Percentiles rank a stretch among this genome's conserved stretches.
Conservation (phyloP, 495 filamentous ascomycete species). For the Aspergillus coremiiformis region DNA sequence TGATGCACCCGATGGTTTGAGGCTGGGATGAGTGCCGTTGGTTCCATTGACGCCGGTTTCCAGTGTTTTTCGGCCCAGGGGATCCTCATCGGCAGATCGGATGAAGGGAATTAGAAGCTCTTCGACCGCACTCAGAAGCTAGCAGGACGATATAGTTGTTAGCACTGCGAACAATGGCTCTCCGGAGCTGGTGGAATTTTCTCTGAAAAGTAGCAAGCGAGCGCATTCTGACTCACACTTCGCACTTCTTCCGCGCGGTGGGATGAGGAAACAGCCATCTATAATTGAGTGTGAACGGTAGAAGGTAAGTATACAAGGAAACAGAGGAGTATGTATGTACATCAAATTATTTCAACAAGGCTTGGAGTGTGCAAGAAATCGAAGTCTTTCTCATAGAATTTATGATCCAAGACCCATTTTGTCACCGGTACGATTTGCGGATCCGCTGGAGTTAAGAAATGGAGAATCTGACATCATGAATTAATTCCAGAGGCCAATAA, state of each 20-base stretch:
- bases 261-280: constrained; percentile 21
- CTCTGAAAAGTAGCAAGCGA: neutral
- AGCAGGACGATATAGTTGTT: neutral
- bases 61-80: constrained; percentile 36
- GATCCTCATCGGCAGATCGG: constrained; percentile 60
- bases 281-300: neutral
- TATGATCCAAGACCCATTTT: neutral
- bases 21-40: constrained; percentile 30
- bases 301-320: neutral
- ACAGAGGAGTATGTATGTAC: neutral
- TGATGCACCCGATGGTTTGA: constrained; percentile 44
- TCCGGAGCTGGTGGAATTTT: neutral
- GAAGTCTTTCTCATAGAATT: neutral
- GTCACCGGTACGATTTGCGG: constrained; percentile 9
- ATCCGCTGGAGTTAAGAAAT: constrained; percentile 10
- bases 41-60: constrained; percentile 37
- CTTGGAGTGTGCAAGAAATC: neutral
- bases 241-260: constrained; percentile 40
- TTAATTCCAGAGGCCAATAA: neutral
- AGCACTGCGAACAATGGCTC: neutral
- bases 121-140: constrained; percentile 71
- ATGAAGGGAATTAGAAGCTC: constrained; percentile 73
- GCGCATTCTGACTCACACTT: constrained; percentile 27
- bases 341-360: neutral
- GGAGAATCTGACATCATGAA: constrained; percentile 32